Evolutionary conservation across 768 basidiomycete genomes (phyloP), one percentile per base, ranked within the genome.

Genomic region (Fistulinella prunicolor): DNA sequence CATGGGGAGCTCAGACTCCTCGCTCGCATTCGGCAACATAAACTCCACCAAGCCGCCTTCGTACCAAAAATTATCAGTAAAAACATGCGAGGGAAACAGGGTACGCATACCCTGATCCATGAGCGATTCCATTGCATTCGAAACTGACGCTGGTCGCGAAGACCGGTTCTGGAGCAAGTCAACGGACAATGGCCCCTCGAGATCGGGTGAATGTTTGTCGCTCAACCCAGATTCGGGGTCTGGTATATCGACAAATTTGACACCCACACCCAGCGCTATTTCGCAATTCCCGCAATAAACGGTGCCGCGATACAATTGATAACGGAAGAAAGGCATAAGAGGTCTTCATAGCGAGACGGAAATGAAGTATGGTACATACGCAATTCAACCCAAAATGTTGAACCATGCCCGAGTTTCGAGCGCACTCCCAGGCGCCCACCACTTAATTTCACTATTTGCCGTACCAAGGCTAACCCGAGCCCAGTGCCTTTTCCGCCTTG

Each of bases 311-410:
- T 43, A 17, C 19, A 12, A 54, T 49, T 23, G 39, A 49, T 50
- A 21, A 37, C 32, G 47, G 34, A 36, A 46, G 38, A 29, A 13
- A 26, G 26, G 45, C 1, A 49, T 38, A 43, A 52, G 38, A 61
- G 51, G 42, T 30, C 47, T 28, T 39, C 50, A 17, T 47, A 23
- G 47, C 12, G 40, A 36, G 49, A 55, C 32, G 41, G 35, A 51
- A 42, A 60, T 55, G 38, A 44, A 41, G 34, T 30, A 26, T 46
- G 38, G 37, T 6, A 69, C 75, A 53, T 60, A 77, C 73, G 85
- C 29, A 90, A 65, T 63, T 90, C 89, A 9, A 90, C 85, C 92
- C 91, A 94, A 70, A 94, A 94, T 30, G 85, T 90, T 29, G 85
- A 89, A 14, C 93, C 93, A 56, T 79, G 72, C 8, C 79, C 77